Evolutionary conservation across 257 asterid genomes (phyloP), one percentile per base, ranked within the genome.

Genomic region (Ligustrum vulgare): DNA sequence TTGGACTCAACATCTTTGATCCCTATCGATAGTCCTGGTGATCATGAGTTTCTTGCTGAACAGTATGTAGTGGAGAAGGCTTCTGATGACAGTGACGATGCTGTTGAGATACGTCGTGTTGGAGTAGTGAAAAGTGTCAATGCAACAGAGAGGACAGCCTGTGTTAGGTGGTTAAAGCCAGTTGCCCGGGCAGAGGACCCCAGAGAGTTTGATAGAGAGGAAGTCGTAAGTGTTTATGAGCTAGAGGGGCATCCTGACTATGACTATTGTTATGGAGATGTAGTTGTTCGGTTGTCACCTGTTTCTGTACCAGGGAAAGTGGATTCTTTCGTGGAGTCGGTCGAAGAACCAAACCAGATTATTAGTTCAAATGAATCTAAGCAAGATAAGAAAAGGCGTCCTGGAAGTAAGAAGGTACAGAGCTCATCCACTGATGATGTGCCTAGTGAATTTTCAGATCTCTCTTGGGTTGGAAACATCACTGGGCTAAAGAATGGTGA

Each of bases 211-310:
- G 98, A 91, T 81, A 90, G 80, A 76, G 99, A 95, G 83, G 99
- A 92, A 82, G 70, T 94, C 72, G 99, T 91, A 56, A 94, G 99
- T 77, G 99, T 93, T 12, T 96, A 96, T 93, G 97, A 96, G 90
- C 85, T 96, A 56, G 99, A 96, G 85, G 96, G 93, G 47, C 99
- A 96, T 87, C 98, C 99, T 47, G 99, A 96, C 86, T 96, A 90
- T 83, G 99, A 96, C 81, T 93, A 93, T 83, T 93, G 98, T 72
- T 90, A 91, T 67, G 99, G 99, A 54, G 99, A 96, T 80, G 92
- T 91, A 37, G 99, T 96, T 82, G 95, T 96, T 77, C 89, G 98
- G 75, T 88, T 96, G 71, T 89, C 96, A 43, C 94, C 97, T 80
- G 88, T 88, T 86, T 80, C 88, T 68, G 67, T 84, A 32, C 85